Evolutionary conservation across 768 basidiomycete genomes (phyloP).

Genomic region (Mycena belliarum): DNA sequence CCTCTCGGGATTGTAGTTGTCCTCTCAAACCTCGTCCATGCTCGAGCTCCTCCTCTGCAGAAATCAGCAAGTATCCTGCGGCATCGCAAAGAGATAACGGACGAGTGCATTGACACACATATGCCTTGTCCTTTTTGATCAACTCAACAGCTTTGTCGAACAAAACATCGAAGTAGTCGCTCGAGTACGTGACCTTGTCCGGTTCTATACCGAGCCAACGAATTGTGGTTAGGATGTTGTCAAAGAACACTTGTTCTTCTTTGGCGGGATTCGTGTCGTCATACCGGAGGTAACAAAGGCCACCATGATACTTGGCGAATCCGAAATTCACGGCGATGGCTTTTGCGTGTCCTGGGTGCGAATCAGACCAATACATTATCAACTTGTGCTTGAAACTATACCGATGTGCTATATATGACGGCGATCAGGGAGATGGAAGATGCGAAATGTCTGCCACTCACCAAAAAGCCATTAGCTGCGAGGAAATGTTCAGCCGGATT

Average conservation of each 20-base stretch:
- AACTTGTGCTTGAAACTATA: background rate
- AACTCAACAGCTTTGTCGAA: conserved; percentile 85
- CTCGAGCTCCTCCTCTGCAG: conserved; percentile 87
- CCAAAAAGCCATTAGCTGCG: background rate
- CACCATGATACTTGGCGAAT: conserved; percentile 90
- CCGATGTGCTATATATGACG: background rate
- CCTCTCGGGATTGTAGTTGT: conserved; percentile 51
- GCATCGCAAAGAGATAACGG: conserved; percentile 31
- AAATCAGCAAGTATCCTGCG: background rate
- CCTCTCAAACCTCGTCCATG: conserved; percentile 81
- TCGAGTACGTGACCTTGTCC: conserved; percentile 98
- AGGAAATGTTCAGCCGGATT: background rate
- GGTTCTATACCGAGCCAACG: conserved; percentile 98
- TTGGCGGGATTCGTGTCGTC: conserved; percentile 99
- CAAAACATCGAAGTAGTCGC: conserved; percentile 88
- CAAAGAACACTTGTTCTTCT: conserved; percentile 93
- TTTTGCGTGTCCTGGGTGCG: conserved; percentile 95
- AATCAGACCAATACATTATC: conserved; percentile 59
- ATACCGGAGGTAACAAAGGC: conserved; percentile 89
- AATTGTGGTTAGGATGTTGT: conserved; percentile 90
- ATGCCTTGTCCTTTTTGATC: conserved; percentile 86
- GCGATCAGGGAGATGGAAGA: background rate
- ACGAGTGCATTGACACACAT: conserved; percentile 96
- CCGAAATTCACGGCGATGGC: conserved; percentile 98
- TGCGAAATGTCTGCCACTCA: background rate